A percentile compares a stretch with the other conserved stretches of the same genome.
Conservation (phyloP, 176 grass and related monocot genomes). For the Oryza coarctata region DNA sequence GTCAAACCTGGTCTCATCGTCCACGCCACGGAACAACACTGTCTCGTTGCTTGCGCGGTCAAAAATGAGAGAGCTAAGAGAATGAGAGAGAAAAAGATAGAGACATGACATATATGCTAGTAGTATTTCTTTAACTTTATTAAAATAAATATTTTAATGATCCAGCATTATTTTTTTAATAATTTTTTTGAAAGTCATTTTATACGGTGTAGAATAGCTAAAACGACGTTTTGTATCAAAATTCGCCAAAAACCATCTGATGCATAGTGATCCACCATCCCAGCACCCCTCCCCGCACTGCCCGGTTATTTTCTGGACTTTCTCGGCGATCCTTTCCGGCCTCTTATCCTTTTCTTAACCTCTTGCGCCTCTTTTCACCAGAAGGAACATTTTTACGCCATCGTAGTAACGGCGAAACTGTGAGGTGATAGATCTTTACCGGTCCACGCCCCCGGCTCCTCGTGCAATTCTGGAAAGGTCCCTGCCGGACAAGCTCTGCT, state of each 20-base stretch:
- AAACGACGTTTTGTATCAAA: no score
- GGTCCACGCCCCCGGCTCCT: slow-evolving; percentile 1
- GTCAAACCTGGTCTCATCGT: no score
- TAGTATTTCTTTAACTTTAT: no score
- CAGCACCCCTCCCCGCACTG: neutral
- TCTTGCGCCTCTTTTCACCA: neutral
- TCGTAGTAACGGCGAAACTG: neutral
- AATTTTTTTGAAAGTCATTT: no score
- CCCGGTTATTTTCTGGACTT: slow-evolving; percentile 4
- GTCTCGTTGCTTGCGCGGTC: no score
- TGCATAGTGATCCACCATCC: neutral
- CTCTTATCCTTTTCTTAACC: slow-evolving; percentile 11
- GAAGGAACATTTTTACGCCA: neutral
- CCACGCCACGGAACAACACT: no score
- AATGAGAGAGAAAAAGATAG: no score
- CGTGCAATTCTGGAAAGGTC: slow-evolving; percentile 29
- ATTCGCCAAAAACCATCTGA: neutral
- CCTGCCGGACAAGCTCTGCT: slow-evolving; percentile 23
- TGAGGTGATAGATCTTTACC: neutral
- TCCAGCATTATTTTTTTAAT: no score
- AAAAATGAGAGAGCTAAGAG: no score
- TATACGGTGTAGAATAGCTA: no score
- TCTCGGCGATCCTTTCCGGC: slow-evolving; percentile 18
- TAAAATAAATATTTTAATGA: no score
- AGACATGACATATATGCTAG: no score